These are phyloP conservation scores for Cicer cuneatum DNA, from an alignment of 306 rosid species.

Conservation along the genomic window DNA sequence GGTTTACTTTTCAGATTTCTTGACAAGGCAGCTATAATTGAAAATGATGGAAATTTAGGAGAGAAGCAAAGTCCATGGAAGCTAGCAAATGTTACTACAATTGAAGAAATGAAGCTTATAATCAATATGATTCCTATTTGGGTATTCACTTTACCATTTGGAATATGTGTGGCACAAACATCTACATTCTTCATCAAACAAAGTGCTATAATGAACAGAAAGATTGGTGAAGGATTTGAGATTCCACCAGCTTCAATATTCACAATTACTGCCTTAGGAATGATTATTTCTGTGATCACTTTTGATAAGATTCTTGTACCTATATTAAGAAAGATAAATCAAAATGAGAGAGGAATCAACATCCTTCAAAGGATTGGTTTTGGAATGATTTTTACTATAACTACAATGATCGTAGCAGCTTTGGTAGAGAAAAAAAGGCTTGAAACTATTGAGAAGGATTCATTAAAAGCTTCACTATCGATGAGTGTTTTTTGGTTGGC, in stretches of 20 bases:
- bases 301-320: constrained; percentile 86
- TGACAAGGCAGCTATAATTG: constrained; percentile 87
- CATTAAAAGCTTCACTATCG: constrained; percentile 45
- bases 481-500: constrained; percentile 90
- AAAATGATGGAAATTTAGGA: constrained; percentile 38
- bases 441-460: constrained; percentile 41
- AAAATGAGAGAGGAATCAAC: constrained; percentile 88
- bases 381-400: constrained; percentile 71
- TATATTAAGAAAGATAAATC: constrained; percentile 53
- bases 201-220: constrained; percentile 58
- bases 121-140: constrained; percentile 89
- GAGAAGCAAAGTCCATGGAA: constrained; percentile 73
- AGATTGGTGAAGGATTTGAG: constrained; percentile 50
- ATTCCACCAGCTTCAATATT: constrained; percentile 82
- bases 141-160: constrained; percentile 78
- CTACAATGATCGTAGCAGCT: constrained; percentile 73
- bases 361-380: constrained; percentile 87
- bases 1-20: constrained; percentile 62
- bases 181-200: constrained; percentile 93
- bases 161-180: constrained; percentile 70
- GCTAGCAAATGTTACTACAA: constrained; percentile 69
- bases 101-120: constrained; percentile 89
- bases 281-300: constrained; percentile 70
- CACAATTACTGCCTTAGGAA: constrained; percentile 67
- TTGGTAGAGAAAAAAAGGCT: constrained; percentile 68